phyloP scores from a whole-genome alignment of 148 eudicot genomes.

The Amaranthus hypochondriacus region DNA sequence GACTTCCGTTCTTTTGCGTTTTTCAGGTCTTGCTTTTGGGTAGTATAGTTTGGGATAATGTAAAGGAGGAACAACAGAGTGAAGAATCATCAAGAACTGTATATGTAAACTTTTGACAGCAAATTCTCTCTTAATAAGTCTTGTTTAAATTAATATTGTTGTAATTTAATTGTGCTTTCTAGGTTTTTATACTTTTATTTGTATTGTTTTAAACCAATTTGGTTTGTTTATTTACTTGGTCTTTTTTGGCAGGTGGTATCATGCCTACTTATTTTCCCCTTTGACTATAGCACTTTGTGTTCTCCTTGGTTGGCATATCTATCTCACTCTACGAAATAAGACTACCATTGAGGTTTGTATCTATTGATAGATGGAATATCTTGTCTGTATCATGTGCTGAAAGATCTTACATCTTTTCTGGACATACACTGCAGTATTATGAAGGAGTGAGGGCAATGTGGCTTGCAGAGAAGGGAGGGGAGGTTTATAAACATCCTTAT shows the following conservation, averaged over 20 bases:
- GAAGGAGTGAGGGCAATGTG: constrained; percentile 99
- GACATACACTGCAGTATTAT: constrained; percentile 52
- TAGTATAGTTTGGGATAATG: constrained; percentile 51
- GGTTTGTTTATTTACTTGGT: constrained; percentile 2
- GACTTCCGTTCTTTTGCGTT: constrained; percentile 1
- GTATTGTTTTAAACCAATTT: not conserved
- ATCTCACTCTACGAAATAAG: constrained; percentile 73
- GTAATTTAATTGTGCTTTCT: not conserved
- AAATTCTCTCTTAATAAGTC: not conserved
- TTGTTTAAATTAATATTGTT: not conserved
- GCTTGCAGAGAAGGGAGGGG: constrained; percentile 97
- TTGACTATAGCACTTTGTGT: constrained; percentile 60
- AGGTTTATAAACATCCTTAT: constrained; percentile 85
- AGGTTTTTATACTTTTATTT: not conserved
- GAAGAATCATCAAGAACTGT: constrained; percentile 59
- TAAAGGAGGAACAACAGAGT: constrained; percentile 40
- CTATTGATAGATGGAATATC: not conserved
- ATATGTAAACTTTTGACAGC: constrained; percentile 42
- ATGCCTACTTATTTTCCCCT: constrained; percentile 59
- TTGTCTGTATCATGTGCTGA: not conserved
- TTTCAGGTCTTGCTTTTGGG: constrained; percentile 84
- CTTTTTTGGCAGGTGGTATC: constrained; percentile 63
- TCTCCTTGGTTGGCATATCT: constrained; percentile 87
- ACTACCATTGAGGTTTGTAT: constrained; percentile 87
- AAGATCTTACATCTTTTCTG: not conserved